phyloP scores from a whole-genome alignment of 1,284 basidiomycete genomes.

The Puccinia triticina region DNA sequence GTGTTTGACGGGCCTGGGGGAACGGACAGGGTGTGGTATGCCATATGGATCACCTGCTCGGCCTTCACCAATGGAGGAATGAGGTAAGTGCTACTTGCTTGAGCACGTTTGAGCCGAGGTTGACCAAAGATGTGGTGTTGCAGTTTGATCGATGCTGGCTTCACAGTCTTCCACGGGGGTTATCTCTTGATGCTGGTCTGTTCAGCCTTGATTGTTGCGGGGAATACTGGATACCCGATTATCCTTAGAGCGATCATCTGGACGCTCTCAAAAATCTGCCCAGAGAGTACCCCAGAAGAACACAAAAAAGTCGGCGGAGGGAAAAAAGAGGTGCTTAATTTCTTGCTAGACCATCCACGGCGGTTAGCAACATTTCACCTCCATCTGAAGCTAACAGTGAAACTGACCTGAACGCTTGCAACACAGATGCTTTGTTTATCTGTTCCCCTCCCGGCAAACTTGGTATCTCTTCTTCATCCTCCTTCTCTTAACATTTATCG shows the following conservation, averaged over 20 bases:
- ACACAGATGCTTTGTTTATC: slow-evolving; percentile 88
- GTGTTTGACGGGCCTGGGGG: slow-evolving; percentile 56
- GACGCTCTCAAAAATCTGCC: slow-evolving; percentile 69
- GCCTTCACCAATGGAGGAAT: slow-evolving; percentile 86
- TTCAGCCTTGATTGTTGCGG: slow-evolving; percentile 5
- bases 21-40: slow-evolving; percentile 68
- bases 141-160: slow-evolving; percentile 49
- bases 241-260: slow-evolving; percentile 65
- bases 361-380: too few species aligned
- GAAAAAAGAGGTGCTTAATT: slow-evolving; percentile 78
- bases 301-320: slow-evolving; percentile 22
- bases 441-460: slow-evolving; percentile 88
- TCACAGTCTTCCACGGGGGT: slow-evolving; percentile 66
- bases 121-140: not conserved
- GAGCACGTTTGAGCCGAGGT: not conserved
- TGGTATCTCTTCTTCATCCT: slow-evolving; percentile 81
- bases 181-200: slow-evolving; percentile 71
- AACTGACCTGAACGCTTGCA: too few species aligned
- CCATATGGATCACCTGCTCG: slow-evolving; percentile 81
- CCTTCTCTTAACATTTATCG: slow-evolving; percentile 74
- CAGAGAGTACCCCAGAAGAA: slow-evolving; percentile 63
- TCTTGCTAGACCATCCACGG: slow-evolving; percentile 93
- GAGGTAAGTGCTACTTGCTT: slow-evolving; percentile 52
- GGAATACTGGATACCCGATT: slow-evolving; percentile 55
- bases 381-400: too few species aligned